A percentile compares a stretch with the other conserved stretches of the same genome.
These are phyloP conservation scores for Xylaria sp. DNA, from an alignment of 2,329 filamentous ascomycete genomes.

Conservation along the genomic window DNA sequence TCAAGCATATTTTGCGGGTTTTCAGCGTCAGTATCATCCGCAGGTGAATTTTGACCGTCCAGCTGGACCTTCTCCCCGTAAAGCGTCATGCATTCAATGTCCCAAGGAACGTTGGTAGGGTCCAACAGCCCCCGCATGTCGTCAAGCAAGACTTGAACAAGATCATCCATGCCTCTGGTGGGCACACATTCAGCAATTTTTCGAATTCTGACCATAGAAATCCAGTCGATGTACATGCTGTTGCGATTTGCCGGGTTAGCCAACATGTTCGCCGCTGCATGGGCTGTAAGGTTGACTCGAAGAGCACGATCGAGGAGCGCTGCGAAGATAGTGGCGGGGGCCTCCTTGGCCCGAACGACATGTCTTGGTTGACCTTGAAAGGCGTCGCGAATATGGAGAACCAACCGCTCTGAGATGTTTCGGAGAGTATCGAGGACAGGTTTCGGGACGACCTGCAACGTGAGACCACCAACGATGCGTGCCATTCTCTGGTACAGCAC, in stretches of 20 bases:
- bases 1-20: constrained; percentile 76
- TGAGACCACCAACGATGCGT: constrained; percentile 87
- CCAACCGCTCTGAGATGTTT: constrained; percentile 84
- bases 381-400: constrained; percentile 82
- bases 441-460: constrained; percentile 89
- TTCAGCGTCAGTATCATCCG: constrained; percentile 52
- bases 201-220: constrained; percentile 70
- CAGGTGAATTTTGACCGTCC: constrained; percentile 57
- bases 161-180: constrained; percentile 72
- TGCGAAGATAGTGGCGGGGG: constrained; percentile 89
- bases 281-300: constrained; percentile 91
- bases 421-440: constrained; percentile 87
- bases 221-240: constrained; percentile 96
- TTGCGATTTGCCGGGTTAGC: constrained; percentile 89
- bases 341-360: constrained; percentile 86
- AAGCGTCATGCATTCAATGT: constrained; percentile 69
- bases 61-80: constrained; percentile 67
- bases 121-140: constrained; percentile 78
- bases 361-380: constrained; percentile 88
- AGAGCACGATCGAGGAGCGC: constrained; percentile 87
- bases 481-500: constrained; percentile 98
- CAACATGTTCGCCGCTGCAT: constrained; percentile 92
- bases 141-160: constrained; percentile 69
- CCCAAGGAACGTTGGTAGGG: constrained; percentile 73
- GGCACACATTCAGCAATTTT: constrained; percentile 73